Evolutionary conservation across 805 yeast species (phyloP).

Genomic region (Candida schatavii): DNA sequence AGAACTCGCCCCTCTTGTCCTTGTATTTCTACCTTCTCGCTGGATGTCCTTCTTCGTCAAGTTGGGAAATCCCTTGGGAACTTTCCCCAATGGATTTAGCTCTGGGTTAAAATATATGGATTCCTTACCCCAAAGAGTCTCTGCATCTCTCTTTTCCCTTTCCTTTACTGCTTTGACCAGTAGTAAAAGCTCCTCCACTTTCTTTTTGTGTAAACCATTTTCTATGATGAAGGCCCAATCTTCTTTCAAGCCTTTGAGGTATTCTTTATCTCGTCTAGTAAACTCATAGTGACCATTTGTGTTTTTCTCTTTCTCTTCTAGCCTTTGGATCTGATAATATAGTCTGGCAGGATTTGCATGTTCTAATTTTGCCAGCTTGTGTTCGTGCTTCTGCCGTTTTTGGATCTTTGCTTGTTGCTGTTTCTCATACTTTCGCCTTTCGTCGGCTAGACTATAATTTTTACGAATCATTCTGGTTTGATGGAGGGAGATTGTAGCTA

Average conservation of each 20-base stretch:
- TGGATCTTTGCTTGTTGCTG: slow-evolving; percentile 35
- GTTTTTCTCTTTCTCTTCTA: slow-evolving; percentile 17
- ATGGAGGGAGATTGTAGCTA: too few relatives aligned
- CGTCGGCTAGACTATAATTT: slow-evolving; percentile 36
- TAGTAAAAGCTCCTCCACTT: slow-evolving; percentile 20
- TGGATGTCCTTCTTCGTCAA: slow-evolving; percentile 8
- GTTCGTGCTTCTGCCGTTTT: slow-evolving; percentile 32
- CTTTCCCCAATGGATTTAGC: slow-evolving; percentile 58
- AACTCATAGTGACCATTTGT: slow-evolving; percentile 1
- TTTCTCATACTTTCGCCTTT: slow-evolving; percentile 33
- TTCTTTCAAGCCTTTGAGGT: slow-evolving; percentile 25
- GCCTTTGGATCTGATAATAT: slow-evolving; percentile 28
- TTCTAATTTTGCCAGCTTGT: slow-evolving; percentile 22
- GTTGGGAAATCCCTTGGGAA: slow-evolving; percentile 32
- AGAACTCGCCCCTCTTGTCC: not conserved
- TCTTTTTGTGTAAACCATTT: slow-evolving; percentile 31
- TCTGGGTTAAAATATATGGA: slow-evolving; percentile 66
- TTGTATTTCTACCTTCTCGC: slow-evolving; percentile 12
- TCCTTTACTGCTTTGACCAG: slow-evolving; percentile 13
- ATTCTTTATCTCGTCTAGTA: slow-evolving; percentile 17
- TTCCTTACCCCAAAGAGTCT: slow-evolving; percentile 39
- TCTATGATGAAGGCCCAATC: slow-evolving; percentile 41
- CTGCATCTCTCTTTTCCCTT: slow-evolving; percentile 15
- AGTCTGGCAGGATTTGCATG: slow-evolving; percentile 34
- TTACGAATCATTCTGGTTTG: slow-evolving; percentile 22